Evolutionary conservation across 2,329 filamentous ascomycete species (phyloP).

Genomic region (Colletotrichum limetticola): DNA sequence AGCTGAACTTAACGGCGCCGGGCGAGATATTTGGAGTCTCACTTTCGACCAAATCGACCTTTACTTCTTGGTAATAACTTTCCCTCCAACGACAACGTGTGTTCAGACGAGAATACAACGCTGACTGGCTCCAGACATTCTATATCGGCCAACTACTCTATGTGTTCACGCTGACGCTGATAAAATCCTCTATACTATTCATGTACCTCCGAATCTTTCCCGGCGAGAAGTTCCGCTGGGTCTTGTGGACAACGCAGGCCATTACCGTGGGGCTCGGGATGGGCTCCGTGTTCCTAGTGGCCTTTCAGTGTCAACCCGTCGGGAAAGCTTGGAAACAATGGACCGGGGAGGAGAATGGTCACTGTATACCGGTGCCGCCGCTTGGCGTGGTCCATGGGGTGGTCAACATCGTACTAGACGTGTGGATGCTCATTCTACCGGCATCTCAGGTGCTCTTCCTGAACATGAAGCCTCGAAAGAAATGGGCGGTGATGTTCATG

Average conservation of each 20-base stretch:
- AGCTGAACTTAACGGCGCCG: not conserved
- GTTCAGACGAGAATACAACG: not conserved
- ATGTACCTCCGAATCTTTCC: not conserved
- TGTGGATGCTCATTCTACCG: conserved; percentile 18
- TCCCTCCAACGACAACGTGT: not conserved
- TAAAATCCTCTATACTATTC: not conserved
- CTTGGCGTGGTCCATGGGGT: not conserved
- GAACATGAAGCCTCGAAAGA: not conserved
- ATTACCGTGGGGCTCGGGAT: not conserved
- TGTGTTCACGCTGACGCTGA: not conserved
- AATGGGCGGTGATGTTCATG: conserved; percentile 12
- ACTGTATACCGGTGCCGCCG: not conserved
- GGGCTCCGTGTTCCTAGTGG: not conserved
- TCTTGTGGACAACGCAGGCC: not conserved
- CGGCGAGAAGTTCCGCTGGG: not conserved
- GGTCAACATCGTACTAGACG: not conserved
- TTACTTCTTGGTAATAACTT: not conserved
- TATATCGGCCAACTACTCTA: not conserved
- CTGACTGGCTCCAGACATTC: not conserved
- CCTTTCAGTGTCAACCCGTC: not conserved
- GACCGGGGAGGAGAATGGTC: not conserved
- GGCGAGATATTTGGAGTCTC: not conserved
- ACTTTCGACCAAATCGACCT: not conserved
- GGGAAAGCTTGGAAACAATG: not conserved
- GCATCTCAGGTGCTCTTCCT: not conserved